Base-by-base conservation (phyloP, 192 early-diverging fungal genomes). In the Coemansia erecta region DNA sequence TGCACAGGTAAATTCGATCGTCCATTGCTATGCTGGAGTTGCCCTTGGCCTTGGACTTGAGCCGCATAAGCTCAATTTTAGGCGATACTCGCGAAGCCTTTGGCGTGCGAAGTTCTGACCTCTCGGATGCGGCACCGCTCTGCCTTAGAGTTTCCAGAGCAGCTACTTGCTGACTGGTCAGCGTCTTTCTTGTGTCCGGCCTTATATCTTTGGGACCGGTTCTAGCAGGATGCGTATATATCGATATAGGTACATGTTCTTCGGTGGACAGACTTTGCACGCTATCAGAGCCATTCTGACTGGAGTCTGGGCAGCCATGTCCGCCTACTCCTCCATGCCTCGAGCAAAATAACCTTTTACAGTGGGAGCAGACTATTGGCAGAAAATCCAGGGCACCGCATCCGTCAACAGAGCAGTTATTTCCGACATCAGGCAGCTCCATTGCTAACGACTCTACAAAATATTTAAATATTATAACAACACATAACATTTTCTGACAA, bases 31-130 rank as follows among this genome's bases (percentile, higher is more conserved):
- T 72, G 62, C 62, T 78, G 1, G 58, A 4, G 50, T 68, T 72
- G 2, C 75, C 75, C 4, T 53, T 56, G 3, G 75, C 75, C 53
- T 68, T 71, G 53, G 61, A 58, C 55, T 71, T 78, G 50, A 78
- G 69, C 6, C 64, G 64, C 69, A 71, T 78, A 24, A 78, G 65
- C 69, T 67, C 75, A 39, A 72, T 65, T 51, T 67, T 64, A 13
- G 74, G 68, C 17, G 69, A 71, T 11, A 51, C 4, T 26, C 51
- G 48, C n/a, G 72, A 28, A 28, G 49, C 21, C 35, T 44, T 58
- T 9, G 35, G 26, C 17, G 46, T 45, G 21, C 24, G 18, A 33
- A 53, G 26, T 4, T 45, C 35, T 12, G 39, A 21, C 41, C 45
- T 21, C 11, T 49, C 22, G 14, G 37, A 6, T 11, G 7, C 40